Conservation (phyloP, 75 land plant species). For the Pseudotsuga menziesii region DNA sequence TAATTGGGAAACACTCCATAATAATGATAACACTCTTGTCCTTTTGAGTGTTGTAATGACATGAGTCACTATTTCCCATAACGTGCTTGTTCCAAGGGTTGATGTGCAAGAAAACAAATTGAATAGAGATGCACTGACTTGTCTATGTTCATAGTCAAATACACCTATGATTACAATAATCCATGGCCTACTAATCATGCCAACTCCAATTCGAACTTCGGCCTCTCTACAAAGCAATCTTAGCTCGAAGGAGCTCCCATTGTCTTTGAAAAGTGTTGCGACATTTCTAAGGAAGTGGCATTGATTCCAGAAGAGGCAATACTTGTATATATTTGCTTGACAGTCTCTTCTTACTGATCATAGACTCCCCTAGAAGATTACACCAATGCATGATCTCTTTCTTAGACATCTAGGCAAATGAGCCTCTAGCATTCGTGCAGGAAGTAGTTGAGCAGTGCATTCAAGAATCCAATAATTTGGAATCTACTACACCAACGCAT, state of each 20-base stretch:
- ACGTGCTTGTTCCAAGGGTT: constrained; percentile 76
- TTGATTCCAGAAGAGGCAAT: neutral
- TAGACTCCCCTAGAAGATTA: neutral
- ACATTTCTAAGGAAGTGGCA: neutral
- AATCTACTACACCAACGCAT: too few relatives aligned
- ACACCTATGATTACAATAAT: constrained; percentile 77
- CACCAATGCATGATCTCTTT: neutral
- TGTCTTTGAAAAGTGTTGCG: neutral
- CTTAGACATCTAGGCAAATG: neutral
- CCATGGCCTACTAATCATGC: constrained; percentile 48
- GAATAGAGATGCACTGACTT: constrained; percentile 68
- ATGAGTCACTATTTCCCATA: too few relatives aligned
- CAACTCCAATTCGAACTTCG: constrained; percentile 11
- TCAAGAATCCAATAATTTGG: neutral
- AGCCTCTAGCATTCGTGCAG: constrained; percentile 1
- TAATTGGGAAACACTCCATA: constrained; percentile 60
- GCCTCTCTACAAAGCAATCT: neutral
- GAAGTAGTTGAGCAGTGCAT: neutral
- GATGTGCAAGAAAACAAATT: constrained; percentile 75
- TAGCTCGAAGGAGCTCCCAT: neutral
- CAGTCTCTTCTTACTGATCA: constrained; percentile 6
- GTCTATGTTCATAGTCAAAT: constrained; percentile 73
- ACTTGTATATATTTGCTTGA: neutral
- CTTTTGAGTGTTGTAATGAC: constrained; percentile 64
- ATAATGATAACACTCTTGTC: constrained; percentile 58